Evolutionary conservation across 306 rosid species (phyloP).

Genomic region (Adenanthera pavonina): DNA sequence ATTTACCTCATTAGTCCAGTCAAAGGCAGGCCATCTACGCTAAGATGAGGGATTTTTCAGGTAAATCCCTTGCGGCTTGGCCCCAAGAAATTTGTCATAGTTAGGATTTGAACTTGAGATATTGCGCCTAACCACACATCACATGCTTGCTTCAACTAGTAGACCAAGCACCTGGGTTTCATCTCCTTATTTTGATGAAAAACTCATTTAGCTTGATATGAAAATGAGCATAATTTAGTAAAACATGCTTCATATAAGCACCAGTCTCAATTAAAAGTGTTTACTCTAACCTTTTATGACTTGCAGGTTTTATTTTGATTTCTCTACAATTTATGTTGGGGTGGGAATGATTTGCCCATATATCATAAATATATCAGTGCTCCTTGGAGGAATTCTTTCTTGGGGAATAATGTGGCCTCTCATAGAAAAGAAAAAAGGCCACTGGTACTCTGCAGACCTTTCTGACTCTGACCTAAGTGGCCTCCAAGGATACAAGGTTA

Average conservation of each 20-base stretch:
- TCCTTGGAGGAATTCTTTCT: conserved; percentile 63
- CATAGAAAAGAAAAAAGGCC: conserved; percentile 49
- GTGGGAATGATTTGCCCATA: conserved; percentile 70
- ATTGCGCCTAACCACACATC: not conserved
- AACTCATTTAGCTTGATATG: conserved; percentile 8
- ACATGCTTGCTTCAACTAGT: not conserved
- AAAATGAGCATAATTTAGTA: conserved; percentile 21
- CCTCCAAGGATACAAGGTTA: conserved; percentile 61
- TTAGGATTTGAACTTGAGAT: not conserved
- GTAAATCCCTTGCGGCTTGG: not conserved
- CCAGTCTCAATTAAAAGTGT: not conserved
- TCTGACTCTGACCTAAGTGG: conserved; percentile 39
- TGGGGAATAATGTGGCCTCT: conserved; percentile 69
- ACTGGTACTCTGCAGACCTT: conserved; percentile 43
- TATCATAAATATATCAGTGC: conserved; percentile 59
- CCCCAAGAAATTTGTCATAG: not conserved
- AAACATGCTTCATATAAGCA: conserved; percentile 26
- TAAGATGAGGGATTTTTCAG: not conserved
- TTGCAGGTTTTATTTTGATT: conserved; percentile 60
- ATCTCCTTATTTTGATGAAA: conserved; percentile 20
- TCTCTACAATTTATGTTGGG: conserved; percentile 57
- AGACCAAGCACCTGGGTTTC: not conserved
- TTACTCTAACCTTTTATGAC: conserved; percentile 5
- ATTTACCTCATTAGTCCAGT: not conserved
- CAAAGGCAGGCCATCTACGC: not conserved